Conservation (phyloP, 2,329 filamentous ascomycete genomes). For the Curvularia verruculosa region DNA sequence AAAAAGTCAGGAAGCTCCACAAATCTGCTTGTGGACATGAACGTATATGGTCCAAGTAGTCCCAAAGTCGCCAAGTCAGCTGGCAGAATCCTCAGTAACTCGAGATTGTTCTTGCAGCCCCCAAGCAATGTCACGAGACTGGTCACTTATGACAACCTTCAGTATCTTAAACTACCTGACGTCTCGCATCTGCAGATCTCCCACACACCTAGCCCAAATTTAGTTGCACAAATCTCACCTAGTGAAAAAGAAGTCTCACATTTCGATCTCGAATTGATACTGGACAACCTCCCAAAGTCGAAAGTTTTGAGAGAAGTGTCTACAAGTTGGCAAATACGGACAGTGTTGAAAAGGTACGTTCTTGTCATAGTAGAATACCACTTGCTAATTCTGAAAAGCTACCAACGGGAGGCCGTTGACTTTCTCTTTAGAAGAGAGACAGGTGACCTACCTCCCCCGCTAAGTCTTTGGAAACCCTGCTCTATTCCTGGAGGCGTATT, state of each 20-base stretch:
- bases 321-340: conserved; percentile 5
- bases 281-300: conserved; percentile 5
- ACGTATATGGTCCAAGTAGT: not conserved
- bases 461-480: conserved; percentile 10
- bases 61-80: not conserved
- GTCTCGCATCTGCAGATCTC: not conserved
- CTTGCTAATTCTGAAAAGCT: conserved; percentile 3
- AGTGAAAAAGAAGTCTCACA: conserved; percentile 2
- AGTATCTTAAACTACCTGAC: conserved; percentile 13
- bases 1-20: not conserved
- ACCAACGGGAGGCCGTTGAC: conserved; percentile 21
- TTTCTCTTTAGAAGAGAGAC: conserved; percentile 20
- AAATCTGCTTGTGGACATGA: not conserved
- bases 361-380: not conserved
- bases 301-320: conserved; percentile 3
- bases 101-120: conserved; percentile 8
- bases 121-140: not conserved
- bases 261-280: conserved; percentile 5
- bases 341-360: conserved; percentile 1
- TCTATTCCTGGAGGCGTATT: not conserved
- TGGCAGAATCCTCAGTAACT: not conserved
- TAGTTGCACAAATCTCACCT: not conserved
- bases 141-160: conserved; percentile 14
- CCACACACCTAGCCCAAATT: not conserved
- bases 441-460: conserved; percentile 5